phyloP scores from a whole-genome alignment of 768 basidiomycete genomes.

The Mycena galopus region DNA sequence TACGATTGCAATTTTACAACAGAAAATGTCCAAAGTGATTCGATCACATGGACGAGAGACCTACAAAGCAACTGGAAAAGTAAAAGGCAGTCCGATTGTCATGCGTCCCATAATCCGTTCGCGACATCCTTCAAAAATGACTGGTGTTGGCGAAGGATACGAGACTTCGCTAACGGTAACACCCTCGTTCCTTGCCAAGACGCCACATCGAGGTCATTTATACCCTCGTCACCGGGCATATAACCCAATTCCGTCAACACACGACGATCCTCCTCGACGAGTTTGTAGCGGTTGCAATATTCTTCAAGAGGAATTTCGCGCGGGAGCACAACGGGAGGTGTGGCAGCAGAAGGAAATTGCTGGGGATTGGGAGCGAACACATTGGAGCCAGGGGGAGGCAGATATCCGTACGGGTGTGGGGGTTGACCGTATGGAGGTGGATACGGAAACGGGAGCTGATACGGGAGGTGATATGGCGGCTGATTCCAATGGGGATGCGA shows the following conservation, averaged over 20 bases:
- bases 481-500: neutral
- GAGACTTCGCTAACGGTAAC: neutral
- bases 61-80: neutral
- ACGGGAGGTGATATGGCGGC: neutral
- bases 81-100: neutral
- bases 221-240: neutral
- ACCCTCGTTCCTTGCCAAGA: slow-evolving; percentile 4
- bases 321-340: neutral
- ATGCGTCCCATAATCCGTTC: neutral
- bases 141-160: neutral
- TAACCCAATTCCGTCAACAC: slow-evolving; percentile 10
- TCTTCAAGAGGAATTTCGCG: slow-evolving; percentile 7
- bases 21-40: neutral
- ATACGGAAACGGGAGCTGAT: neutral
- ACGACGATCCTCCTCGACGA: neutral
- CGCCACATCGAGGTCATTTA: neutral
- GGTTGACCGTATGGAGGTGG: neutral
- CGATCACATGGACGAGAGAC: neutral
- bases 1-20: neutral
- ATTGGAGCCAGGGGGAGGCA: neutral
- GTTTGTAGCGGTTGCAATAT: neutral
- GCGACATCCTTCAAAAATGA: neutral
- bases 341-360: neutral
- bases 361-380: no score
- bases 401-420: neutral